phyloP scores from a whole-genome alignment of 2,329 filamentous ascomycete genomes.

The Trichoderma cornu-damae region DNA sequence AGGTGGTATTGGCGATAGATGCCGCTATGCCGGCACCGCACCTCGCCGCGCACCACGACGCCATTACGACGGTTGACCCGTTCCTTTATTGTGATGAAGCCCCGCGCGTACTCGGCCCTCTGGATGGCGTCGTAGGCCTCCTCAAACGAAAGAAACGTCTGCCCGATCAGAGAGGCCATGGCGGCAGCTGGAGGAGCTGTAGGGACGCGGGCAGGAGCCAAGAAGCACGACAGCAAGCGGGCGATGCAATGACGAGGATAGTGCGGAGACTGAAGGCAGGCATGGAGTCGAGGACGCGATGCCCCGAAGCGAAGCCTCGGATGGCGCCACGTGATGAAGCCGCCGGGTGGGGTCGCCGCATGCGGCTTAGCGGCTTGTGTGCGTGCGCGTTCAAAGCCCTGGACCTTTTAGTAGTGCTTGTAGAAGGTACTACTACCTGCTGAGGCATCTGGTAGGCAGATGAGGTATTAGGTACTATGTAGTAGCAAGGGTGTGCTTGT shows the following conservation, averaged over 20 bases:
- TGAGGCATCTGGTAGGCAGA: too few species aligned
- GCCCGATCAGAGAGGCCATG: slow-evolving; percentile 13
- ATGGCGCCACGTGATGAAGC: slow-evolving; percentile 10
- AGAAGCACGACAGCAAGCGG: neutral
- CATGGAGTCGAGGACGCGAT: slow-evolving; percentile 6
- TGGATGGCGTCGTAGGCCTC: slow-evolving; percentile 16
- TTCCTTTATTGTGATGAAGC: slow-evolving; percentile 16
- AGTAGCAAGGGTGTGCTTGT: too few species aligned
- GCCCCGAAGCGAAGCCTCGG: neutral
- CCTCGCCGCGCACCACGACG: slow-evolving; percentile 13
- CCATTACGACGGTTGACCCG: slow-evolving; percentile 14
- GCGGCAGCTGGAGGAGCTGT: neutral
- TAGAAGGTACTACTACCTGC: too few species aligned
- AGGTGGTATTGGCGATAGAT: slow-evolving; percentile 16
- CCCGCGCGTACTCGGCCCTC: slow-evolving; percentile 9
- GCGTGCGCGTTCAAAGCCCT: neutral
- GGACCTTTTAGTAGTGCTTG: too few species aligned
- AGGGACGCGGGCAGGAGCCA: neutral
- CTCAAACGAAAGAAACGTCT: slow-evolving; percentile 14
- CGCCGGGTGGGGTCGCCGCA: neutral
- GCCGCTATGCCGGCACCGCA: slow-evolving; percentile 12
- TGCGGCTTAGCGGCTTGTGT: neutral
- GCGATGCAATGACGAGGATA: neutral
- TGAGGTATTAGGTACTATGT: too few species aligned
- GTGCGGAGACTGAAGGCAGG: neutral